phyloP scores from a whole-genome alignment of 2,329 filamentous ascomycete species.

The Hypoxylon sp. region DNA sequence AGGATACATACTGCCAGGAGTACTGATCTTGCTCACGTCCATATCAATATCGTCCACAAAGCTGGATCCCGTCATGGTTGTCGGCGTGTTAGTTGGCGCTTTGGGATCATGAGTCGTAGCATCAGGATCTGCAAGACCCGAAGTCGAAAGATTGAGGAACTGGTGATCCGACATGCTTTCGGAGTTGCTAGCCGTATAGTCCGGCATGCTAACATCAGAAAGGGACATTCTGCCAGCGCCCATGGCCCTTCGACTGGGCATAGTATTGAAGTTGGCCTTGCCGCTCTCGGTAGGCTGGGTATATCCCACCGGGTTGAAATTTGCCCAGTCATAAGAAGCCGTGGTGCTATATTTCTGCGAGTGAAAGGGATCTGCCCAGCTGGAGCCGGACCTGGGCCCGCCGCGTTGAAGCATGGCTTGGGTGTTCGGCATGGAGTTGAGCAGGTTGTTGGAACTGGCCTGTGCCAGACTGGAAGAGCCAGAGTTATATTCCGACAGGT shows the following conservation, averaged over 20 bases:
- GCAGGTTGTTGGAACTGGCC: conserved; percentile 30
- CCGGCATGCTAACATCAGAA: conserved; percentile 54
- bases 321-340: conserved; percentile 44
- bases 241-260: conserved; percentile 30
- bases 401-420: conserved; percentile 42
- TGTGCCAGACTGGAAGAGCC: conserved; percentile 33
- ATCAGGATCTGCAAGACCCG: conserved; percentile 47
- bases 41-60: conserved; percentile 40
- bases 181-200: conserved; percentile 46
- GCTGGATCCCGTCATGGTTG: conserved; percentile 33
- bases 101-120: conserved; percentile 45
- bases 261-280: conserved; percentile 30
- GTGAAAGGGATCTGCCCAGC: conserved; percentile 40
- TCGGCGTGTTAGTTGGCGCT: conserved; percentile 55
- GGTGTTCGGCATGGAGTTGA: conserved; percentile 42
- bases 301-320: conserved; percentile 34
- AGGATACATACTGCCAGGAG: conserved; percentile 39
- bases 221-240: conserved; percentile 44
- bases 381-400: conserved; percentile 25
- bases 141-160: conserved; percentile 42
- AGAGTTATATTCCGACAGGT: conserved; percentile 28
- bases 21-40: conserved; percentile 36
- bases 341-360: conserved; percentile 39
- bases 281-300: conserved; percentile 26
- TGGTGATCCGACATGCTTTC: conserved; percentile 38